Percentiles rank a stretch among this genome's conserved stretches.
These are phyloP conservation scores for Miamiensis avidus DNA, from an alignment of 169 alveolate genomes.

Conservation along the genomic window DNA sequence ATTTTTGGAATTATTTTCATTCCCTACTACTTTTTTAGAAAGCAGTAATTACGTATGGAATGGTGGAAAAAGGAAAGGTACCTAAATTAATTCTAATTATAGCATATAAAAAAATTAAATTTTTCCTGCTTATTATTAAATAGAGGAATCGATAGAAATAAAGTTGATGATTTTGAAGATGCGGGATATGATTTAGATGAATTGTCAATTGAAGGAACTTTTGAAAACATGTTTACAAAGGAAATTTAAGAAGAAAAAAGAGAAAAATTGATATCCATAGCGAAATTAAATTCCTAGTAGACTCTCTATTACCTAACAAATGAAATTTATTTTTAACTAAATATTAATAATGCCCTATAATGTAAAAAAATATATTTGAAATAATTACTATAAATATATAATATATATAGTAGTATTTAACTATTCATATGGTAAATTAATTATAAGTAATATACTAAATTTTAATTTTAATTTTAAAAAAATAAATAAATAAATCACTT, in stretches of 20 bases:
- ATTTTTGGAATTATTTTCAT: not conserved
- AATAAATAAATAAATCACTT: too few species aligned
- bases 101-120: too few species aligned
- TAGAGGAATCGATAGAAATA: not conserved
- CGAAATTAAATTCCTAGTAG: conserved; percentile 3
- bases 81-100: too few species aligned
- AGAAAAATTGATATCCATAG: conserved; percentile 11
- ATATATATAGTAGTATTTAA: too few species aligned
- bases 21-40: conserved; percentile 6
- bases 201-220: not conserved
- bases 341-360: too few species aligned
- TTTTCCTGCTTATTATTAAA: not conserved
- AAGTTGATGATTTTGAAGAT: conserved; percentile 21
- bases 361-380: too few species aligned
- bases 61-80: not conserved
- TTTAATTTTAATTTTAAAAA: too few species aligned
- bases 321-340: too few species aligned
- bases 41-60: conserved; percentile 1
- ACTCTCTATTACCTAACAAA: conserved; percentile 10
- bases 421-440: too few species aligned
- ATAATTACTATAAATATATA: too few species aligned
- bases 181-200: conserved; percentile 20
- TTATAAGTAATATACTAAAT: too few species aligned
- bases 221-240: conserved; percentile 4
- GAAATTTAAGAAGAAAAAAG: conserved; percentile 19